phyloP scores from a whole-genome alignment of 495 filamentous ascomycete genomes.

The Penicillium samsonianum region DNA sequence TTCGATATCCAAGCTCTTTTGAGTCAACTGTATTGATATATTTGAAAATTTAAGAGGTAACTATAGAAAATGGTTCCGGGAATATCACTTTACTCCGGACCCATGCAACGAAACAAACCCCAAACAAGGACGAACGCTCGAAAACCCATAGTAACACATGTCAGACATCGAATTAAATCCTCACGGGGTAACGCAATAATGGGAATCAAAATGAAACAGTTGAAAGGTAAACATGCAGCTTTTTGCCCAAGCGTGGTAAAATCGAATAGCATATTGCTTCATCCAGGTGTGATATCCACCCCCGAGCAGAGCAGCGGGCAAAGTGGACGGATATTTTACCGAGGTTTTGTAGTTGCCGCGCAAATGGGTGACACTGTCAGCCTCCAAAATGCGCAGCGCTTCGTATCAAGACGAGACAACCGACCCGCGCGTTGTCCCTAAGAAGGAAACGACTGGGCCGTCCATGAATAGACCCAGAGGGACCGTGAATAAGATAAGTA shows the following conservation, averaged over 20 bases:
- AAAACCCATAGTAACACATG: conserved; percentile 27
- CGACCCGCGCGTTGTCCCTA: conserved; percentile 27
- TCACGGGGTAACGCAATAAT: neutral
- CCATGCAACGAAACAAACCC: conserved; percentile 23
- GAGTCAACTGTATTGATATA: neutral
- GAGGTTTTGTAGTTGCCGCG: conserved; percentile 13
- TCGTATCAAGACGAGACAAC: conserved; percentile 23
- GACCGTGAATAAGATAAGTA: conserved; percentile 22
- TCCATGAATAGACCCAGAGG: conserved; percentile 21
- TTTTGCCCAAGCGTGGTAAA: neutral
- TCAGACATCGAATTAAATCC: conserved; percentile 13
- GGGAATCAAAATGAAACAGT: conserved; percentile 13
- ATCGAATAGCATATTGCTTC: neutral
- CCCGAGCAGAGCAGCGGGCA: neutral
- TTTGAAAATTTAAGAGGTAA: conserved; percentile 2
- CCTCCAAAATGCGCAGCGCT: conserved; percentile 15
- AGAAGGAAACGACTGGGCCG: conserved; percentile 22
- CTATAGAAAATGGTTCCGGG: conserved; percentile 15
- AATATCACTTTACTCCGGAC: conserved; percentile 25
- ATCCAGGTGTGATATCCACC: neutral
- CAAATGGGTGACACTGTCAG: conserved; percentile 12
- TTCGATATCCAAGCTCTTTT: neutral
- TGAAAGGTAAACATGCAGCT: neutral
- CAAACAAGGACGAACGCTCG: conserved; percentile 22
- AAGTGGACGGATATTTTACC: neutral